phyloP scores from a whole-genome alignment of 768 basidiomycete genomes.

The Suillus cothurnatus region DNA sequence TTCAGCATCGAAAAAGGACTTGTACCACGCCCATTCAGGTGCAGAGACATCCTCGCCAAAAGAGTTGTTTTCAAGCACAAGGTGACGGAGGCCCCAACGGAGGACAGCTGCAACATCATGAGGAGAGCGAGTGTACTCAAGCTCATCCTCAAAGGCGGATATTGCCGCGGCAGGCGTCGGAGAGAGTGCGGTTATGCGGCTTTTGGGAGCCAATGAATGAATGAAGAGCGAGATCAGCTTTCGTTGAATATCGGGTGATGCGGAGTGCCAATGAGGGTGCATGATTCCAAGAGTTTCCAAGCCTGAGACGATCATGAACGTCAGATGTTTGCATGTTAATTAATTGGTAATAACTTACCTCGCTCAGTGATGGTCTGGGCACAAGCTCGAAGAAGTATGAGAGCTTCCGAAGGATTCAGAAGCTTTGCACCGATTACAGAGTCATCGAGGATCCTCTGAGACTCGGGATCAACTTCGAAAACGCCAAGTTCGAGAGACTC shows the following conservation, averaged over 20 bases:
- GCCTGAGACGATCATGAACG: conserved; percentile 43
- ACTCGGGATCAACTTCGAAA: conserved; percentile 61
- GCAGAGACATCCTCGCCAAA: conserved; percentile 56
- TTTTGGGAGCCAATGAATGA: conserved; percentile 56
- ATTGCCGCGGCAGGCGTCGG: conserved; percentile 48
- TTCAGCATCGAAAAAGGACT: conserved; percentile 61
- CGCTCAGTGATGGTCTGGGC: conserved; percentile 64
- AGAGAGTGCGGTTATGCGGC: conserved; percentile 50
- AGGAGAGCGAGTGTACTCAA: conserved; percentile 63
- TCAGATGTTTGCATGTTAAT: conserved; percentile 11
- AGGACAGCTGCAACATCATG: conserved; percentile 81
- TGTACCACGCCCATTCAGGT: conserved; percentile 69
- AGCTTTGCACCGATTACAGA: conserved; percentile 56
- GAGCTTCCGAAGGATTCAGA: conserved; percentile 63
- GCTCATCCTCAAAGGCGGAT: conserved; percentile 63
- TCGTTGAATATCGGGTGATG: conserved; percentile 69
- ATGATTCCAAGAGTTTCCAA: conserved; percentile 81
- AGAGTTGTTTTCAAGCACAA: conserved; percentile 56
- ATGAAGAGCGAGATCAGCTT: conserved; percentile 71
- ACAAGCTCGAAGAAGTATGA: conserved; percentile 66
- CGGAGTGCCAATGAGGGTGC: conserved; percentile 84
- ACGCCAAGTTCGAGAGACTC: conserved; percentile 52
- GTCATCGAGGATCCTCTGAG: conserved; percentile 50
- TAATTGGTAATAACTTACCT: conserved; percentile 45
- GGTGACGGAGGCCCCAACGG: conserved; percentile 79